phyloP scores from a whole-genome alignment of 345 rosid genomes.

The Populus pruinosa region DNA sequence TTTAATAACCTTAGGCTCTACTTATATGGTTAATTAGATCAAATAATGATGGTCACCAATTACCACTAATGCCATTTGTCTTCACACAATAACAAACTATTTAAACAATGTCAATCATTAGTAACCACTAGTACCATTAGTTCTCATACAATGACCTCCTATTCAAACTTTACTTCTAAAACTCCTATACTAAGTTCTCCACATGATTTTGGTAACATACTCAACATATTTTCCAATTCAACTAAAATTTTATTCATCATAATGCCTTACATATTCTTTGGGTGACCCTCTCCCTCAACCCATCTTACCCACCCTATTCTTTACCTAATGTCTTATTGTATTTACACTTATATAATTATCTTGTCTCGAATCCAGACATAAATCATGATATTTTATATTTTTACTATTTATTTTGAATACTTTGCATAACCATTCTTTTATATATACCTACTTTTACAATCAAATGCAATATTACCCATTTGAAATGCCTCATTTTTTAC shows the following conservation, averaged over 20 bases:
- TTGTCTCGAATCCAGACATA: neutral
- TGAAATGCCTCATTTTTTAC: neutral
- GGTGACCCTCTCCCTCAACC: neutral
- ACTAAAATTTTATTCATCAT: too few species aligned
- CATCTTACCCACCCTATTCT: neutral
- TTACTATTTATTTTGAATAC: neutral
- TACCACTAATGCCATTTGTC: too few species aligned
- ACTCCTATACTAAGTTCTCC: neutral
- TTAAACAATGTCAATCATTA: too few species aligned
- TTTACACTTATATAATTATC: neutral
- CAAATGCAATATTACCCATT: neutral
- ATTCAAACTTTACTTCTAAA: neutral
- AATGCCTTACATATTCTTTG: neutral
- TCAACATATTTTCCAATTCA: too few species aligned
- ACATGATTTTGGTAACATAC: neutral
- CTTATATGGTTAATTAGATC: too few species aligned
- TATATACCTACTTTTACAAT: neutral
- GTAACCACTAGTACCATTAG: too few species aligned
- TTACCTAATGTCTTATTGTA: neutral
- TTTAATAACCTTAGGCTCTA: too few species aligned
- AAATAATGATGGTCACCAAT: too few species aligned
- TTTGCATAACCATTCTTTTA: rapidly evolving
- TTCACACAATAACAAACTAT: too few species aligned
- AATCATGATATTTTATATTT: neutral
- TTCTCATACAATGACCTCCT: too few species aligned